Evolutionary conservation across 1,139 yeast genomes (phyloP).

Genomic region (Pichia sp.): DNA sequence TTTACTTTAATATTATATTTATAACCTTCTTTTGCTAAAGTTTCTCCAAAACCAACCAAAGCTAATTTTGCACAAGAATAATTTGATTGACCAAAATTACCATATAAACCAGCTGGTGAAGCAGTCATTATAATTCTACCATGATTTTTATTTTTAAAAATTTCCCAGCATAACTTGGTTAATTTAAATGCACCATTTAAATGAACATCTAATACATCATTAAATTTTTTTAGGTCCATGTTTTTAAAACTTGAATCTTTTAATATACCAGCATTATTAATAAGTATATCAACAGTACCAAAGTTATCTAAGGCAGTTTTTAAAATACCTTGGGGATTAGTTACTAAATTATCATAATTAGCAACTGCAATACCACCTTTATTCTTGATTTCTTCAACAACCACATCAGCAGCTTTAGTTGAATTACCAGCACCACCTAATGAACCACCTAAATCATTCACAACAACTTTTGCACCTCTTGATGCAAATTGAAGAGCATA

Average conservation of each 20-base stretch:
- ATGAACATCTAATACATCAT: conserved; percentile 79
- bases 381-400: conserved; percentile 73
- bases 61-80: conserved; percentile 93
- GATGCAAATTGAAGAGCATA: conserved; percentile 85
- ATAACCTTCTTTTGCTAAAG: conserved; percentile 90
- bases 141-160: conserved; percentile 73
- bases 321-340: conserved; percentile 76
- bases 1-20: conserved; percentile 80
- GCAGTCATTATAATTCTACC: conserved; percentile 91
- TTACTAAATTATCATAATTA: conserved; percentile 85
- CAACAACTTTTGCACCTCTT: conserved; percentile 89
- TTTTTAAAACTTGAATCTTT: conserved; percentile 74
- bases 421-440: conserved; percentile 59
- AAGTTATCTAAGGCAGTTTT: conserved; percentile 80
- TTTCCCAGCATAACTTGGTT: conserved; percentile 90
- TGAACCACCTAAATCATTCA: conserved; percentile 89
- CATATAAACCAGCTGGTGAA: conserved; percentile 95
- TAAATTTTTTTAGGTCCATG: conserved; percentile 77
- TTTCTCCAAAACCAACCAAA: conserved; percentile 85
- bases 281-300: conserved; percentile 83
- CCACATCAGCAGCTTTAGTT: conserved; percentile 76
- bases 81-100: conserved; percentile 95
- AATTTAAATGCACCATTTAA: conserved; percentile 83
- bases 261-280: conserved; percentile 93
- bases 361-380: conserved; percentile 88